Base-by-base conservation (phyloP, 2,329 filamentous ascomycete genomes). In the Colletotrichum camelliae region DNA sequence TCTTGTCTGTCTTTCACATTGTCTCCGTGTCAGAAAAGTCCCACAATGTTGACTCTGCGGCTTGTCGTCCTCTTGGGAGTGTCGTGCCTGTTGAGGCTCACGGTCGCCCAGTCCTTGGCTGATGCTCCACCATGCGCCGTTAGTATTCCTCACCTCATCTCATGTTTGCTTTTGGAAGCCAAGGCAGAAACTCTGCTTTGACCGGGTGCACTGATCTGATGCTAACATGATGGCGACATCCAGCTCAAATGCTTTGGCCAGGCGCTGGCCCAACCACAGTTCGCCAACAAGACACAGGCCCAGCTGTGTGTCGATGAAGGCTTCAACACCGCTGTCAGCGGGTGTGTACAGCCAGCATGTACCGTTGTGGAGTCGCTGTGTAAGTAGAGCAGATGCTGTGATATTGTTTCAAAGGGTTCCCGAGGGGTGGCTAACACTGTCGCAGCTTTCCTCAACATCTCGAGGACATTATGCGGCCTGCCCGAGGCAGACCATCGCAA, bases 71-170 rank as follows among this genome's bases (percentile, higher is more conserved):
- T 39, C 31, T 18, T 74, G 15, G 67, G 72, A 33, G 27, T 58
- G n/a, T 48, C 24, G 43, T 58, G 48, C 33, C 71, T 74, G 43
- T 39, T 64, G 35, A 58, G 66, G 31, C 57, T 69, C 43, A 27
- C 67, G n/a, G 60, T 7, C 24, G 72, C 66, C 16, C 58, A 74
- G 43, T 70, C 67, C 24, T n/a, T 74, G 16, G 48, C 35, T 4
- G 66, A 74, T 18, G 67, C 58, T 43, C 72, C 72, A 48, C 66
- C 27, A 57, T 74, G 72, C 43, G 67, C 33, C n/a, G 72, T 74
- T 10, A 60, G 72, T 70, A 27, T 16, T 16, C 37, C 37, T 31
- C 57, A 61, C 10, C 16, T 21, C 24, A 10, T 12, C n/a, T n/a
- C 43, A 21, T 29, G 21, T 33, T 52, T 12, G 29, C 35, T 58